Evolutionary conservation across 495 filamentous ascomycete species (phyloP).

Genomic region (Saxispiralis lemnorum): DNA sequence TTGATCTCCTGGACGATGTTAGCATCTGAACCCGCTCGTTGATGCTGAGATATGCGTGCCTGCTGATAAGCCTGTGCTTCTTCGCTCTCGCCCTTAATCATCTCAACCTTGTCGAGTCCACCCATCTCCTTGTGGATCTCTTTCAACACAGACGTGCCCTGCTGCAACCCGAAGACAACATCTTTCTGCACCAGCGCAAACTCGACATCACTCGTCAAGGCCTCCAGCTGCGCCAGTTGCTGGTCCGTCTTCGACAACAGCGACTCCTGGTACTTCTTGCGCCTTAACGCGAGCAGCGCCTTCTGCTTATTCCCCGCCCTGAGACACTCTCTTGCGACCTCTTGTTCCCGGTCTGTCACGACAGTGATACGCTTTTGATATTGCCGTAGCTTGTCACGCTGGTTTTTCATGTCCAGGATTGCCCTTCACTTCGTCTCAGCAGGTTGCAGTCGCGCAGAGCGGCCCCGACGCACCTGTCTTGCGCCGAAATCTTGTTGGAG

Average conservation of each 20-base stretch:
- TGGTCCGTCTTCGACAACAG: slow-evolving; percentile 77
- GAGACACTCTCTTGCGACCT: slow-evolving; percentile 67
- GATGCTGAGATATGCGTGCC: slow-evolving; percentile 29
- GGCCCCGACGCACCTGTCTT: slow-evolving; percentile 39
- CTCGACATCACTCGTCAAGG: slow-evolving; percentile 67
- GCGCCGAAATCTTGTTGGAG: slow-evolving; percentile 51
- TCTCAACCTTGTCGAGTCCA: slow-evolving; percentile 78
- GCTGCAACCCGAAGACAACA: slow-evolving; percentile 76
- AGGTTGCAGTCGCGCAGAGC: background rate
- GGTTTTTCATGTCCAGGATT: slow-evolving; percentile 90
- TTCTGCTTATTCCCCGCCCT: slow-evolving; percentile 52
- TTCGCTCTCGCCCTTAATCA: slow-evolving; percentile 76
- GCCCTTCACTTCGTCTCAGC: slow-evolving; percentile 35
- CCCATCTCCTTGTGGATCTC: slow-evolving; percentile 95
- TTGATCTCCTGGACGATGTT: slow-evolving; percentile 50
- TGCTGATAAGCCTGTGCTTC: slow-evolving; percentile 78
- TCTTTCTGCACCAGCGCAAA: slow-evolving; percentile 93
- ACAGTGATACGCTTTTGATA: slow-evolving; percentile 78
- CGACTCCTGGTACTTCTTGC: slow-evolving; percentile 93
- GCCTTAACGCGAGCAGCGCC: slow-evolving; percentile 74
- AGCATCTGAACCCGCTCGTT: slow-evolving; percentile 3
- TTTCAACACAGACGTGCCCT: slow-evolving; percentile 74
- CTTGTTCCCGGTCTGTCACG: slow-evolving; percentile 67
- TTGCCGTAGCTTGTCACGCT: slow-evolving; percentile 88
- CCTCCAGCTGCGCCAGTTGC: slow-evolving; percentile 75